phyloP scores from a whole-genome alignment of 306 rosid genomes.

The Pyrus communis region DNA sequence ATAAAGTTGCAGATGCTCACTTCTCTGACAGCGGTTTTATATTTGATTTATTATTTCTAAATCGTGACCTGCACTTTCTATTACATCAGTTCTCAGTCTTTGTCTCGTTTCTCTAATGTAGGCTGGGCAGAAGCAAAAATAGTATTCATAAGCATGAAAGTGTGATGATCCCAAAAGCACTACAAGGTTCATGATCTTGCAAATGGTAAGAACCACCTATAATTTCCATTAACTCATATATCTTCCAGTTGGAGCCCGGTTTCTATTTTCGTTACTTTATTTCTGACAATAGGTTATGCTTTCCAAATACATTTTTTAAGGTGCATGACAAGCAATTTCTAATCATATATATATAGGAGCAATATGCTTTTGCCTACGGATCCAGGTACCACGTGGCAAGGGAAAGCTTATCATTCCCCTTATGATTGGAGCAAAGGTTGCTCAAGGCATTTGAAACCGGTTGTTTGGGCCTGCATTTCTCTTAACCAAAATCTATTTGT shows the following conservation, averaged over 20 bases:
- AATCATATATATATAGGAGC: neutral
- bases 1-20: neutral
- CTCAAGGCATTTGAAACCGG: neutral
- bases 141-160: neutral
- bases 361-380: neutral
- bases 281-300: neutral
- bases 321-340: neutral
- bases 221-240: neutral
- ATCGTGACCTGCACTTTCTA: neutral
- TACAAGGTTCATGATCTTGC: neutral
- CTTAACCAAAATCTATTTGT: neutral
- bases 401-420: neutral
- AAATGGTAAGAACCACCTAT: neutral
- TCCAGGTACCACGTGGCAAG: neutral
- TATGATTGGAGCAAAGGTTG: neutral
- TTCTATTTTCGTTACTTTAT: neutral
- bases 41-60: neutral
- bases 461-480: neutral
- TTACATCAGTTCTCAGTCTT: conserved; percentile 8
- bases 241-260: neutral
- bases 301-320: neutral
- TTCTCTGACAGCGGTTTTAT: neutral
- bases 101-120: conserved; percentile 27
- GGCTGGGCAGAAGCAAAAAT: conserved; percentile 60
- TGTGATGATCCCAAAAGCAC: neutral